These are phyloP conservation scores for Erysimum cheiri DNA, from an alignment of 441 rosid species.

Conservation along the genomic window DNA sequence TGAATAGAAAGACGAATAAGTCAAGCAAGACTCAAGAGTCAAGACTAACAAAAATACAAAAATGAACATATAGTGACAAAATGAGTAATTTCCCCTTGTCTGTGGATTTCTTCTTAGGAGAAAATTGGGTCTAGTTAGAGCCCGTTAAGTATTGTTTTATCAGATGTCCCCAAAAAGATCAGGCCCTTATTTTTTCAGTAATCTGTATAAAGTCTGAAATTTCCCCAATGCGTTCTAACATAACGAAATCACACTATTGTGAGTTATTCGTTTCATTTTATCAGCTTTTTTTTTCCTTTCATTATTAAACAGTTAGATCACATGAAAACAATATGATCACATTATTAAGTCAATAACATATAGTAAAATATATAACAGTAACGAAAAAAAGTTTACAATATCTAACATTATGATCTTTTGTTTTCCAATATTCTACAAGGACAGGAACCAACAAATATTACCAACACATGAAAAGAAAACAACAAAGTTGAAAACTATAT, in stretches of 20 bases:
- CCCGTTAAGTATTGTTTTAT: background rate
- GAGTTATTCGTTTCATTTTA: background rate
- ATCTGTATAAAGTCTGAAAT: no score
- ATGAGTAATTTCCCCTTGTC: background rate
- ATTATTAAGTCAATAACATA: background rate
- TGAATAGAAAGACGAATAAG: background rate
- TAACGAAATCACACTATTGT: background rate
- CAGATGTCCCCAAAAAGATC: background rate
- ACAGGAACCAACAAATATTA: background rate
- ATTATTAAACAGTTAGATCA: background rate
- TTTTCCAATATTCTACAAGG: background rate
- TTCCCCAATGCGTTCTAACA: background rate
- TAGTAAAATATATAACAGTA: background rate
- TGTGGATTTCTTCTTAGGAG: background rate
- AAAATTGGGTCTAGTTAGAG: conserved; percentile 2
- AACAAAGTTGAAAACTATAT: conserved; percentile 31
- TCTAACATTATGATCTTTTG: background rate
- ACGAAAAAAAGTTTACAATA: background rate
- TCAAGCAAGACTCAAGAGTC: conserved; percentile 1
- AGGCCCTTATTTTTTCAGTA: background rate
- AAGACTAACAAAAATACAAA: background rate
- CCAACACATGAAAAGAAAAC: background rate
- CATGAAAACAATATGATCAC: no score
- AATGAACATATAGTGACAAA: background rate
- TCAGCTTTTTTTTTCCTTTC: background rate